Evolutionary conservation across 192 early-diverging fungal genomes (phyloP).

Genomic region (Coemansia furcata): DNA sequence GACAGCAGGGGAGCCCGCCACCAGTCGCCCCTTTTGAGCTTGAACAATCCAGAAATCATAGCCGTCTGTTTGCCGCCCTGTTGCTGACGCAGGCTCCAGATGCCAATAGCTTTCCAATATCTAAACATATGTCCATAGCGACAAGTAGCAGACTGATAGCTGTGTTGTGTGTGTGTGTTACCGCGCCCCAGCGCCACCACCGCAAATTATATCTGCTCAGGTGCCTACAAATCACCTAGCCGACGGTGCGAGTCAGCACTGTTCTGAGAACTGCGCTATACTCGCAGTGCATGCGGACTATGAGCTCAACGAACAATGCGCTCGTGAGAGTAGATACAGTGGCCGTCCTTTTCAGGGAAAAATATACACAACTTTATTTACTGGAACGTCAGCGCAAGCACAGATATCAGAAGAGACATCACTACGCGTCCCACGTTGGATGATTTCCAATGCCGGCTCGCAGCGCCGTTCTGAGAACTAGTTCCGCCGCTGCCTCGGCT

Average conservation of each 20-base stretch:
- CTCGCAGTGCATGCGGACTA: neutral
- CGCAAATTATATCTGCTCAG: neutral
- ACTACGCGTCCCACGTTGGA: neutral
- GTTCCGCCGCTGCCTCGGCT: neutral
- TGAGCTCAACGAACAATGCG: neutral
- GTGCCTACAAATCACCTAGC: neutral
- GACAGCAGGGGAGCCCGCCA: neutral
- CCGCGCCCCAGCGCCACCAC: neutral
- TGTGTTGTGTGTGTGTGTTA: neutral
- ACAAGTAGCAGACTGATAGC: neutral
- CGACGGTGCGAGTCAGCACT: neutral
- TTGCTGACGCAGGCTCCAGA: neutral
- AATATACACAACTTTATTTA: neutral
- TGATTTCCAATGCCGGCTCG: neutral
- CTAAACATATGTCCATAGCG: neutral
- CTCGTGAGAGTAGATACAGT: neutral
- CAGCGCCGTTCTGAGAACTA: neutral
- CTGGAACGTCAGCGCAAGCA: neutral
- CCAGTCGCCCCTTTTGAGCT: neutral
- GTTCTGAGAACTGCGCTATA: slow-evolving; percentile 3
- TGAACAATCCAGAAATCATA: neutral
- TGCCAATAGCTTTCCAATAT: neutral
- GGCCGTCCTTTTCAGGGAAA: neutral
- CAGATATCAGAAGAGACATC: neutral
- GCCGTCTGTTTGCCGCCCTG: neutral